These are phyloP conservation scores for Berberis vulgaris DNA, from an alignment of 164 flowering plant species.

Conservation along the genomic window DNA sequence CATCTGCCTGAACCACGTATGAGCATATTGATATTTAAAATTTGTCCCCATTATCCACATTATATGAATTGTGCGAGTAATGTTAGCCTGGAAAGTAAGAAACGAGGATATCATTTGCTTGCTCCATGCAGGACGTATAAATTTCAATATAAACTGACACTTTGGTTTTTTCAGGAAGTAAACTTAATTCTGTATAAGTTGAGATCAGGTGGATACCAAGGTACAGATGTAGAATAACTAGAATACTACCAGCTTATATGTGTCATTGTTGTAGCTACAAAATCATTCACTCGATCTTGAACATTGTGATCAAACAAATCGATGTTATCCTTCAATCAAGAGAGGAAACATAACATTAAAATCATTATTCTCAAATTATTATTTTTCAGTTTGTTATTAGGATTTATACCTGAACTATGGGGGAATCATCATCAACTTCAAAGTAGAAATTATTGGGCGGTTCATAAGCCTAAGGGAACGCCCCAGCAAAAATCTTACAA, in stretches of 20 bases:
- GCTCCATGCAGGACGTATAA: neutral
- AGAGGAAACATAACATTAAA: neutral
- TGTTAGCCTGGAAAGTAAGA: constrained; percentile 53
- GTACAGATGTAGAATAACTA: neutral
- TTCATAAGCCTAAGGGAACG: constrained; percentile 48
- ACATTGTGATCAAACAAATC: constrained; percentile 83
- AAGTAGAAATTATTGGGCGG: constrained; percentile 51
- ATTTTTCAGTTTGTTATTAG: neutral
- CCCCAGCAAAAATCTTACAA: constrained; percentile 56
- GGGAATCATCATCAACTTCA: constrained; percentile 49
- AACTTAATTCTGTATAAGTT: no score
- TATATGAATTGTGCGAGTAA: constrained; percentile 80
- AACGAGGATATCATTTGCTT: neutral
- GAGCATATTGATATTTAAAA: constrained; percentile 83
- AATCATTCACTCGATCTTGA: constrained; percentile 76
- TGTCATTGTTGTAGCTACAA: constrained; percentile 75
- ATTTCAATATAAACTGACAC: no score
- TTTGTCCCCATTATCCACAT: constrained; percentile 99
- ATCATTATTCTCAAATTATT: neutral
- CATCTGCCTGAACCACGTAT: constrained; percentile 74
- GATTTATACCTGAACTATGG: constrained; percentile 41
- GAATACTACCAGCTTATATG: constrained; percentile 38
- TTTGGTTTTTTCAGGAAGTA: no score
- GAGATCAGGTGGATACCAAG: no score
- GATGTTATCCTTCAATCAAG: constrained; percentile 29